Evolutionary conservation across 352 stramenopile species (phyloP), one percentile per base, ranked within the genome.

Genomic region (Phytopythium cucurbitacearum): DNA sequence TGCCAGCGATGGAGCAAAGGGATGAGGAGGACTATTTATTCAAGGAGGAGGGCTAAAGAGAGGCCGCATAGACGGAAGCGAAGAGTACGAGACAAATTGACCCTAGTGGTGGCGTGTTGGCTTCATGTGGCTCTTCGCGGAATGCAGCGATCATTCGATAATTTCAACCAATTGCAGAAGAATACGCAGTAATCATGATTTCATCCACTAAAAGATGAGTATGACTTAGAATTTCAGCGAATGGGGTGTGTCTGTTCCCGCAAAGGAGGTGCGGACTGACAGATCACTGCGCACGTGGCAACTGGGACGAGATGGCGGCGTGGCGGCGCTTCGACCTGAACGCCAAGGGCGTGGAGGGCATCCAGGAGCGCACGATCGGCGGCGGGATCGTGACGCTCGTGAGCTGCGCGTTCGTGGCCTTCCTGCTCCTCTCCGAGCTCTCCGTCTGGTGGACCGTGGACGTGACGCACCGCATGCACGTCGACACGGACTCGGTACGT

Each of bases 321-420:
- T 89, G 78, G 81, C 76, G 82, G 64, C 78, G 77, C 59, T 95
- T 93, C 63, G 85, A 95, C 73, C 71, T 93, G 55, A 91, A 95
- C 53, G 77, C 79, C 53, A 95, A 95, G 77, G 85, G 83, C 71
- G 78, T 95, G 42, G 85, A 95, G 62, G 85, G 85, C 64, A 94
- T 95, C 64, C 85, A 95, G 69, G 82, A 92, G 73, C 81, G 81
- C 64, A 95, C 85, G 42, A 87, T 90, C 56, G 76, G 82, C 53
- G 85, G 85, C 16, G 85, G 82, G 34, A 52, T 95, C 42, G 80
- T 95, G 52, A 95, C 85, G 61, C 71, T 95, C 32, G 16, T 93
- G 49, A 93, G 82, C 69, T 89, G 76, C 45, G 51, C 82, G 45
- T 69, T 84, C 44, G 85, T 90, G 48, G 56, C 58, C 35, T 89